These are phyloP conservation scores for Flaveria floridana DNA, from an alignment of 140 eudicot genomes.

Conservation along the genomic window DNA sequence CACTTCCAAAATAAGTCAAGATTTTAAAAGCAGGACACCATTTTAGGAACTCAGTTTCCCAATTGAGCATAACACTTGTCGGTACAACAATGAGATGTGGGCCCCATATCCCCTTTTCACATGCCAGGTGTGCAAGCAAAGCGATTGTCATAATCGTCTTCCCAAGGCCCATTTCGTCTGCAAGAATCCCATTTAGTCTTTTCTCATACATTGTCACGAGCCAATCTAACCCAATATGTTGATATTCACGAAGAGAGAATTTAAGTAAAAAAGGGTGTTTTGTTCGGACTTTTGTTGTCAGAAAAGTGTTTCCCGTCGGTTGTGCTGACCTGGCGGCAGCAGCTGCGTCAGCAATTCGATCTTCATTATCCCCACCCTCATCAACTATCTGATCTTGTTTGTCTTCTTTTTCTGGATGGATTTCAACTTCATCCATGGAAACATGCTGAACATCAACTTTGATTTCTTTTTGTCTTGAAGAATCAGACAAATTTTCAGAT, in stretches of 20 bases:
- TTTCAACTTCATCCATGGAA: constrained; percentile 39
- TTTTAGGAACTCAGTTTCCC: constrained; percentile 99
- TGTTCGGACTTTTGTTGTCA: constrained; percentile 89
- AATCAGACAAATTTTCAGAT: constrained; percentile 46
- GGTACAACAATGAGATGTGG: constrained; percentile 99
- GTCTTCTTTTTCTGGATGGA: constrained; percentile 40
- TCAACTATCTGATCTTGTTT: constrained; percentile 35
- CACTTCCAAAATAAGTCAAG: constrained; percentile 93
- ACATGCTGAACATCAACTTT: constrained; percentile 26
- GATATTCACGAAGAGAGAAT: constrained; percentile 94
- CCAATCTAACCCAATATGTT: constrained; percentile 98
- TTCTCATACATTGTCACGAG: constrained; percentile 98
- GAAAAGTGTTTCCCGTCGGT: constrained; percentile 91
- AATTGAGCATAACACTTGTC: constrained; percentile 98
- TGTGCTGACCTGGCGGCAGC: constrained; percentile 99
- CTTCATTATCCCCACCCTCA: constrained; percentile 62
- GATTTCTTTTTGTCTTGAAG: constrained; percentile 32
- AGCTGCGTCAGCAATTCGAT: constrained; percentile 92
- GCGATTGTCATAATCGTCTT: constrained; percentile 99
- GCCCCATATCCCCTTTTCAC: constrained; percentile 99
- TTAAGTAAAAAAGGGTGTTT: constrained; percentile 85
- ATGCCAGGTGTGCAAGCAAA: constrained; percentile 90
- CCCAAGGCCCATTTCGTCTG: constrained; percentile 99
- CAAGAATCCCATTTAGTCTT: constrained; percentile 86
- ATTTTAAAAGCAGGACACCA: constrained; percentile 99